These are phyloP conservation scores for Chrysosporium queenslandicum DNA, from an alignment of 2,329 filamentous ascomycete species.

Conservation along the genomic window DNA sequence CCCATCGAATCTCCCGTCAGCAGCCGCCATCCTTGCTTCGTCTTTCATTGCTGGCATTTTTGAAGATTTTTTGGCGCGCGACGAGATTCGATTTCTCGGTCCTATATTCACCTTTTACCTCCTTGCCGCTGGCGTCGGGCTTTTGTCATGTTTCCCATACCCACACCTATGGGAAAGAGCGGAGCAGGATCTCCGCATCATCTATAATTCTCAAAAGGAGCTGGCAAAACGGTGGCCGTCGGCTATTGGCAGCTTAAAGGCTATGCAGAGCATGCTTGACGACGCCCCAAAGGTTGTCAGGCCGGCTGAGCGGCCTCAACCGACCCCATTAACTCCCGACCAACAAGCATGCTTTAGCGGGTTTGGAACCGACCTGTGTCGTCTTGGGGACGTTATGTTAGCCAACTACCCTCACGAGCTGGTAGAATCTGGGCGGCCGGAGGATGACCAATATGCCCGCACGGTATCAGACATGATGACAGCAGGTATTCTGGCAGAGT, in stretches of 20 bases:
- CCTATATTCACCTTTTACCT: conserved; percentile 39
- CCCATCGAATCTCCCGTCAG: conserved; percentile 25
- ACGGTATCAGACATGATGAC: conserved; percentile 21
- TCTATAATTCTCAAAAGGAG: conserved; percentile 23
- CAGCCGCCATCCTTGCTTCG: conserved; percentile 33
- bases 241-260: conserved; percentile 22
- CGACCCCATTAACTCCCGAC: conserved; percentile 19
- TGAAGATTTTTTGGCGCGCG: conserved; percentile 37
- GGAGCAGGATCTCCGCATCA: conserved; percentile 19
- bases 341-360: conserved; percentile 21
- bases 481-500: conserved; percentile 19
- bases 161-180: conserved; percentile 20
- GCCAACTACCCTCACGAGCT: conserved; percentile 14
- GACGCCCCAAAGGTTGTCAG: conserved; percentile 15
- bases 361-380: conserved; percentile 23
- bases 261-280: conserved; percentile 22
- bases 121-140: conserved; percentile 32
- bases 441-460: conserved; percentile 18
- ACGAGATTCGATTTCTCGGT: conserved; percentile 36
- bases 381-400: conserved; percentile 22
- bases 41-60: conserved; percentile 38
- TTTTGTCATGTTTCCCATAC: conserved; percentile 30
- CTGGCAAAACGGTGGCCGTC: conserved; percentile 25
- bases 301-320: conserved; percentile 13
- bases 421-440: conserved; percentile 12